A percentile compares a stretch with the other conserved stretches of the same genome.
Conservation (phyloP, 1,284 basidiomycete species). For the Neonothopanus nambi region DNA sequence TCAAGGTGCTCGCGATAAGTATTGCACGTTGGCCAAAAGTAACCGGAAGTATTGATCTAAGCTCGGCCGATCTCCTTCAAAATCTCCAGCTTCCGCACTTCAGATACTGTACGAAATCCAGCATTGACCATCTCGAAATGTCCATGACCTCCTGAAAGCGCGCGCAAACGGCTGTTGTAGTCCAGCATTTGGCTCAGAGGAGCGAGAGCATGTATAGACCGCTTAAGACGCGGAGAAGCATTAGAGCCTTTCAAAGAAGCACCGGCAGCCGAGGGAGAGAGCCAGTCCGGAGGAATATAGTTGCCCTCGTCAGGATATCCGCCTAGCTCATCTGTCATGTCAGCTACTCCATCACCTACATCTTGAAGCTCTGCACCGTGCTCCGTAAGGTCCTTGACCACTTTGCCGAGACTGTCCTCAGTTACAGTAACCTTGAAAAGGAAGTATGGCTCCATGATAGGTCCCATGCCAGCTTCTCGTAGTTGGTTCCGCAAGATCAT, state of each 20-base stretch:
- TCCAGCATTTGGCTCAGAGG: slow-evolving; percentile 81
- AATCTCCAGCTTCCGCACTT: slow-evolving; percentile 64
- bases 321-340: slow-evolving; percentile 39
- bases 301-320: slow-evolving; percentile 60
- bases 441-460: slow-evolving; percentile 75
- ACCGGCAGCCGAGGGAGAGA: slow-evolving; percentile 65
- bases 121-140: slow-evolving; percentile 76
- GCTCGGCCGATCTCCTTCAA: slow-evolving; percentile 74
- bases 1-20: too few relatives aligned
- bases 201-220: slow-evolving; percentile 67
- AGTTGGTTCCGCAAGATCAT: slow-evolving; percentile 62
- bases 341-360: slow-evolving; percentile 46
- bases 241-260: slow-evolving; percentile 26
- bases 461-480: slow-evolving; percentile 60
- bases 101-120: slow-evolving; percentile 70
- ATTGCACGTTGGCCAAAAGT: too few relatives aligned
- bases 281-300: slow-evolving; percentile 71
- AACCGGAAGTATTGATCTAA: too few relatives aligned
- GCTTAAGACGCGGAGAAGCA: slow-evolving; percentile 43
- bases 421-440: slow-evolving; percentile 63
- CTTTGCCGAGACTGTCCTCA: slow-evolving; percentile 68
- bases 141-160: slow-evolving; percentile 82
- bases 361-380: slow-evolving; percentile 72
- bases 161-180: slow-evolving; percentile 76
- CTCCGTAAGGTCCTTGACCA: slow-evolving; percentile 77